Conservation (phyloP, 1,139 yeast genomes). For the Sugiyamaella neomexicana region DNA sequence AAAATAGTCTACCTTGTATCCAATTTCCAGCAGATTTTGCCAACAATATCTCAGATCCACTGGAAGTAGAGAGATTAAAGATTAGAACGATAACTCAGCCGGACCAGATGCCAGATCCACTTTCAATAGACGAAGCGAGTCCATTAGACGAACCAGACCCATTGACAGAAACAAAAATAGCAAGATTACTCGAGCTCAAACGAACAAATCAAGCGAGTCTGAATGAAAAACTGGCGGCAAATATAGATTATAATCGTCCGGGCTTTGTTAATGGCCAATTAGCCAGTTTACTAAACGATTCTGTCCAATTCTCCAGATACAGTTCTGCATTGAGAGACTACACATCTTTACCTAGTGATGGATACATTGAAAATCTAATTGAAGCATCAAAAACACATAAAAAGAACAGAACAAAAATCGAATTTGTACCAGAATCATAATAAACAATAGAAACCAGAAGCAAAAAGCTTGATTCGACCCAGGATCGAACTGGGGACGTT, state of each 20-base stretch:
- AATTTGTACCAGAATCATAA: constrained; percentile 11
- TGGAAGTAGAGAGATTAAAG: constrained; percentile 6
- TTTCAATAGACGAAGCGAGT: constrained; percentile 3
- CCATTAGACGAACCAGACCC: constrained; percentile 13
- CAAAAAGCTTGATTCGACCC: constrained; percentile 75
- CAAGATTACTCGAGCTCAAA: constrained; percentile 8
- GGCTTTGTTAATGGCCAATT: constrained; percentile 12
- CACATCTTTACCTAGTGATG: constrained; percentile 1
- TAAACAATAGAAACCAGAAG: no score
- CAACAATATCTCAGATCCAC: not conserved
- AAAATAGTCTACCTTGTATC: not conserved
- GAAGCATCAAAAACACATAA: not conserved
- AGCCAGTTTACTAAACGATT: constrained; percentile 1
- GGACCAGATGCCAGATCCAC: constrained; percentile 11
- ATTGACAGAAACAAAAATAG: not conserved
- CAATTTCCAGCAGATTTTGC: constrained; percentile 8
- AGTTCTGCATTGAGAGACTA: constrained; percentile 3
- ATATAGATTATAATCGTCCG: constrained; percentile 15
- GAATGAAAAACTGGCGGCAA: constrained; percentile 11
- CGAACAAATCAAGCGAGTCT: constrained; percentile 4
- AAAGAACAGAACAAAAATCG: constrained; percentile 10
- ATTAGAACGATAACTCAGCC: constrained; percentile 13
- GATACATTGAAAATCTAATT: constrained; percentile 3
- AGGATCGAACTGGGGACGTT: constrained; percentile 99
- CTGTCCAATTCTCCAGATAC: not conserved